A percentile compares a stretch with the other conserved stretches of the same genome.
Evolutionary conservation across 306 rosid species (phyloP).

Genomic region (Citrullus amarus): DNA sequence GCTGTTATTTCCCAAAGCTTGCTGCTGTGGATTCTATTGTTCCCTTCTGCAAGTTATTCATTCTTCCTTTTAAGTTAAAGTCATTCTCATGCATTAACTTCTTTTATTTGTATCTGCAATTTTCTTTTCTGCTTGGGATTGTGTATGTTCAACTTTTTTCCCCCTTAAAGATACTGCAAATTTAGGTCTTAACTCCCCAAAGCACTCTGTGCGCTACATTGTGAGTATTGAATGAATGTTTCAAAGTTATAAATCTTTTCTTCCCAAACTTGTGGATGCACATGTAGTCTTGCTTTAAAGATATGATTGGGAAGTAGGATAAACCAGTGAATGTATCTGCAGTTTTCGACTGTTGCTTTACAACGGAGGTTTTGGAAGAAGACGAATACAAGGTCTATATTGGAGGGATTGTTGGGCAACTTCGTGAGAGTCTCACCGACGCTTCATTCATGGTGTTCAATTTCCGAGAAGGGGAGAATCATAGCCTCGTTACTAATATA

Average conservation of each 20-base stretch:
- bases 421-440: conserved; percentile 60
- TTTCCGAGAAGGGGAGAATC: conserved; percentile 80
- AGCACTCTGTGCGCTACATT: not conserved
- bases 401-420: conserved; percentile 59
- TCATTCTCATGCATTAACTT: not conserved
- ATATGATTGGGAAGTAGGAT: not conserved
- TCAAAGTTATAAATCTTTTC: not conserved
- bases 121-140: not conserved
- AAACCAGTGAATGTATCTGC: conserved; percentile 13
- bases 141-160: not conserved
- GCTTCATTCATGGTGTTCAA: conserved; percentile 94
- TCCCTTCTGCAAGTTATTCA: not conserved
- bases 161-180: not conserved
- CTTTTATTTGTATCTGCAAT: not conserved
- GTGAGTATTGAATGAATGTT: not conserved
- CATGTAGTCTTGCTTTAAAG: not conserved
- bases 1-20: not conserved
- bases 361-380: conserved; percentile 71
- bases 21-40: not conserved
- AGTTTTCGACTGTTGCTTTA: conserved; percentile 96
- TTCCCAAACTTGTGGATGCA: not conserved
- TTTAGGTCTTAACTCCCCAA: not conserved
- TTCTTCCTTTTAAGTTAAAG: not conserved
- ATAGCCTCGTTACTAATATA: conserved; percentile 54
- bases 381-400: conserved; percentile 57